Percentiles rank a stretch among this genome's conserved stretches.
These are phyloP conservation scores for Aspergillus fructus DNA, from an alignment of 2,329 filamentous ascomycete genomes.

Conservation along the genomic window DNA sequence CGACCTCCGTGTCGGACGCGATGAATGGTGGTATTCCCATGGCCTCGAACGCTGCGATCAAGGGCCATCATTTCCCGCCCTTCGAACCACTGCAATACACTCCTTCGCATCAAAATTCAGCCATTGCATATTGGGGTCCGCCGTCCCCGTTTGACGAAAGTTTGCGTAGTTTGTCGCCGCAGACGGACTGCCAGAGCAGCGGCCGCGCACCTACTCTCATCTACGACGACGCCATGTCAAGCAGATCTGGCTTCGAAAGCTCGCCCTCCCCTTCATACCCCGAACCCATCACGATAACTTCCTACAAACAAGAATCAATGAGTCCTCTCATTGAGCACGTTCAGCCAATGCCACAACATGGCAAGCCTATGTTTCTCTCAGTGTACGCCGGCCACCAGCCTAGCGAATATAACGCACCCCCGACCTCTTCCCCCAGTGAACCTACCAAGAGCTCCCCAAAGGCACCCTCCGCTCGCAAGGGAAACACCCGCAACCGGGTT, in stretches of 20 bases:
- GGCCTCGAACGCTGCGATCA: neutral
- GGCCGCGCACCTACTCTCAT: conserved; percentile 18
- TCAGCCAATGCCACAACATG: neutral
- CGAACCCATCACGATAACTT: neutral
- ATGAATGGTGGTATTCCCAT: conserved; percentile 1
- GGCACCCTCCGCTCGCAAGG: neutral
- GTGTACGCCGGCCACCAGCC: neutral
- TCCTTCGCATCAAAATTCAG: neutral
- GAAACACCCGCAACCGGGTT: neutral
- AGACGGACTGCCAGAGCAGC: conserved; percentile 6
- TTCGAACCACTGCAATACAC: neutral
- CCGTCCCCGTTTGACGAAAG: conserved; percentile 3
- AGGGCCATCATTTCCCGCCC: neutral
- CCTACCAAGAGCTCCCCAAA: neutral
- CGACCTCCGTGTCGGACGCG: neutral
- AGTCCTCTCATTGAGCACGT: neutral
- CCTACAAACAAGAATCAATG: conserved; percentile 2
- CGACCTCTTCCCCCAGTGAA: neutral
- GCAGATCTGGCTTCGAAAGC: conserved; percentile 3
- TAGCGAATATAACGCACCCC: neutral
- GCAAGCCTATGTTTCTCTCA: neutral
- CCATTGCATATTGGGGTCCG: conserved; percentile 2
- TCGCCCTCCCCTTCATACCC: conserved; percentile 18
- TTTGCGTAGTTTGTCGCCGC: conserved; percentile 5
- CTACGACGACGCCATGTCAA: conserved; percentile 19